A percentile compares a stretch with the other conserved stretches of the same genome.
phyloP scores from a whole-genome alignment of 2,329 filamentous ascomycete species.

The Aplosporella prunicola region DNA sequence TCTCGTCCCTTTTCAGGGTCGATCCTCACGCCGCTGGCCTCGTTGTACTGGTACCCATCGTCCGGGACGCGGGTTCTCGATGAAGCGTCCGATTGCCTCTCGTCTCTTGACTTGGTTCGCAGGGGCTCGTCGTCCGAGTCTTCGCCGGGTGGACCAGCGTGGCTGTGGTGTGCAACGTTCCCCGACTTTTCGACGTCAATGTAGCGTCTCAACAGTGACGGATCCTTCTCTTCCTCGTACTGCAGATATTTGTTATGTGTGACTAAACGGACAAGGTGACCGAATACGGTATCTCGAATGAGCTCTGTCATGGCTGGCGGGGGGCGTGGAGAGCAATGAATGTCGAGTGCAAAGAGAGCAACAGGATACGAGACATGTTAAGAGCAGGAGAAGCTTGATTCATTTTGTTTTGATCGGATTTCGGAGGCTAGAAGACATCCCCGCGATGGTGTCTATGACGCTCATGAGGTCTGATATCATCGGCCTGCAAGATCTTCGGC shows the following conservation, averaged over 20 bases:
- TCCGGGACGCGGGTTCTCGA: constrained; percentile 15
- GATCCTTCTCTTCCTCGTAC: constrained; percentile 41
- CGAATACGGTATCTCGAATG: constrained; percentile 36
- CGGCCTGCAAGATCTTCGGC: too few species aligned
- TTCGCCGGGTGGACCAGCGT: background rate
- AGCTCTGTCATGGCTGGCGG: constrained; percentile 19
- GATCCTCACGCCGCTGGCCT: constrained; percentile 33
- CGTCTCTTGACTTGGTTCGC: constrained; percentile 9
- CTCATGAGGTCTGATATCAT: too few species aligned
- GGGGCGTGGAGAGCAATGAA: background rate
- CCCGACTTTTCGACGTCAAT: constrained; percentile 42
- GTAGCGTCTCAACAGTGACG: constrained; percentile 40
- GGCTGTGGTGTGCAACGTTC: constrained; percentile 24
- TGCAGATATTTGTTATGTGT: constrained; percentile 29
- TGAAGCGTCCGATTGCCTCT: constrained; percentile 12
- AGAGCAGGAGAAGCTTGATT: too few species aligned
- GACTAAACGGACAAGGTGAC: constrained; percentile 33
- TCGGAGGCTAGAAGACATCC: too few species aligned
- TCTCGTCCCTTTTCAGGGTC: constrained; percentile 46
- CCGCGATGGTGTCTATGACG: too few species aligned
- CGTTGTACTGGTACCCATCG: constrained; percentile 22
- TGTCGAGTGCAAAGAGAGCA: background rate
- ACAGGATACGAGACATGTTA: background rate
- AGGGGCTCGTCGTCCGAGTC: background rate
- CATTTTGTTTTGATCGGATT: too few species aligned